A percentile compares a stretch with the other conserved stretches of the same genome.
Evolutionary conservation across 495 filamentous ascomycete species (phyloP).

Genomic region (Tuber umbilicatum): DNA sequence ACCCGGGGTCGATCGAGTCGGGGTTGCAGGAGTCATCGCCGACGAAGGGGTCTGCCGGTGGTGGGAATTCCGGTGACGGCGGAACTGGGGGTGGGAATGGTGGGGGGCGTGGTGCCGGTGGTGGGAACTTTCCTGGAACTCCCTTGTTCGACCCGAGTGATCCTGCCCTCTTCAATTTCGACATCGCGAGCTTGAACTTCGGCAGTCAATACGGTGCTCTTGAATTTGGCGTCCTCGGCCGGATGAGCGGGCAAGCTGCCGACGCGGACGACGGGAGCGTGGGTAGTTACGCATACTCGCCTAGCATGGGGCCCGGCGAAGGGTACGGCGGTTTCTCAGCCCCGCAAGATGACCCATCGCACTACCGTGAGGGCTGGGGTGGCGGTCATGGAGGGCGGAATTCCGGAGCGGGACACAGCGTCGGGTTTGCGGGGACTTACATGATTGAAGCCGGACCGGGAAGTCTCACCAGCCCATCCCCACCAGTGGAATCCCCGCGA

Average conservation of each 20-base stretch:
- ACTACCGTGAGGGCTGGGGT: conserved; percentile 7
- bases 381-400: conserved; percentile 21
- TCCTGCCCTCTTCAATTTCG: conserved; percentile 85
- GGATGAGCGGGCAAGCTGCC: conserved; percentile 66
- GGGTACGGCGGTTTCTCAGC: conserved; percentile 37
- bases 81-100: neutral
- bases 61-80: neutral
- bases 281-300: conserved; percentile 39
- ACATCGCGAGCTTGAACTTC: conserved; percentile 88
- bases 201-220: conserved; percentile 88
- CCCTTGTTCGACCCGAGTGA: conserved; percentile 70
- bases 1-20: conserved; percentile 39
- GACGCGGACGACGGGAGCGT: conserved; percentile 30
- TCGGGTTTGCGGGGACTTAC: conserved; percentile 54
- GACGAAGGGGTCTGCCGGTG: conserved; percentile 19
- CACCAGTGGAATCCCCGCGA: conserved; percentile 38
- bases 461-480: conserved; percentile 55
- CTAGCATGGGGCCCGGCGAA: conserved; percentile 28
- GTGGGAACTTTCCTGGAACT: conserved; percentile 27
- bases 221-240: conserved; percentile 89
- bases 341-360: conserved; percentile 22
- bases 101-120: neutral
- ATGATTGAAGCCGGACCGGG: conserved; percentile 62
- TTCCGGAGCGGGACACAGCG: conserved; percentile 22
- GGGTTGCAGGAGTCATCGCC: conserved; percentile 30